Evolutionary conservation across 2,329 filamentous ascomycete species (phyloP).

Genomic region (Aspergillus costaricaensis): DNA sequence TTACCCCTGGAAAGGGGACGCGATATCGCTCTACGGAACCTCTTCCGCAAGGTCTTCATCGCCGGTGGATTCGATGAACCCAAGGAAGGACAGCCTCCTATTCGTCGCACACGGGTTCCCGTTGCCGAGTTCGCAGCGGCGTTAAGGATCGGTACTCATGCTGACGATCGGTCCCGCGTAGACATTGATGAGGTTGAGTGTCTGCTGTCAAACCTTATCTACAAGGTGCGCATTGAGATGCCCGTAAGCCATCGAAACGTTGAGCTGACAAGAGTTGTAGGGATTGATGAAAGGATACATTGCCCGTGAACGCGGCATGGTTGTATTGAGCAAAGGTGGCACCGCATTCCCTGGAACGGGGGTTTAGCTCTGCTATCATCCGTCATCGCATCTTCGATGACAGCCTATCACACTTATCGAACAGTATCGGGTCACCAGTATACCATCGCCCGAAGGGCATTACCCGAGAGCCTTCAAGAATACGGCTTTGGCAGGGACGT

Average conservation of each 20-base stretch:
- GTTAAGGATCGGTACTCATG: constrained; percentile 68
- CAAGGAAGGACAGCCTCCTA: constrained; percentile 66
- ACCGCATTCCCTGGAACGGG: constrained; percentile 88
- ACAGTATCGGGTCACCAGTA: background rate
- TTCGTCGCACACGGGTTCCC: constrained; percentile 72
- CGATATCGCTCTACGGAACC: constrained; percentile 87
- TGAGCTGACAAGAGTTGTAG: constrained; percentile 49
- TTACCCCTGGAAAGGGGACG: constrained; percentile 89
- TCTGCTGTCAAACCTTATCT: constrained; percentile 92
- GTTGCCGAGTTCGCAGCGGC: constrained; percentile 83
- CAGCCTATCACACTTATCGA: background rate
- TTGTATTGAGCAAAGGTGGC: constrained; percentile 88
- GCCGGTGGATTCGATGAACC: constrained; percentile 77
- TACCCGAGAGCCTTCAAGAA: background rate
- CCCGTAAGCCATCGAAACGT: background rate
- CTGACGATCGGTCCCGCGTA: constrained; percentile 57
- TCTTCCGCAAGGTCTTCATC: constrained; percentile 88
- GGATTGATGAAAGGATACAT: constrained; percentile 98
- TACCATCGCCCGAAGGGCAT: background rate
- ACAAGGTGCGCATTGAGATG: constrained; percentile 71
- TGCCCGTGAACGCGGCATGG: constrained; percentile 80
- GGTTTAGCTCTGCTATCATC: constrained; percentile 49
- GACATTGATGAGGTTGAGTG: constrained; percentile 96
- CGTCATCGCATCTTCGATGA: background rate
- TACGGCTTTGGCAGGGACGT: background rate